Conservation (phyloP, 805 yeast species). For the Millerozyma acaciae region DNA sequence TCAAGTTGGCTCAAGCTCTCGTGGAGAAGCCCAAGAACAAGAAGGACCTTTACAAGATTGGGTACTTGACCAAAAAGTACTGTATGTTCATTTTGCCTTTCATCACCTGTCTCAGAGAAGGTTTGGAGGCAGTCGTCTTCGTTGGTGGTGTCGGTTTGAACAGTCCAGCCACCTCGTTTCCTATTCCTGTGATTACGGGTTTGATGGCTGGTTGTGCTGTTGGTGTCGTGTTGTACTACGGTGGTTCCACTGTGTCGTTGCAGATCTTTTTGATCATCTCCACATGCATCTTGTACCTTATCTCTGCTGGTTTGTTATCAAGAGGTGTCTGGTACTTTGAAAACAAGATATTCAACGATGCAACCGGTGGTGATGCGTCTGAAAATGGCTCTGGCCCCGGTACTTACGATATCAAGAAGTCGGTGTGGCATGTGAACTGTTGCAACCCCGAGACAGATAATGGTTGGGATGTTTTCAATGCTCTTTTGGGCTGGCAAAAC, state of each 20-base stretch:
- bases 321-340: conserved; percentile 88
- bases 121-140: conserved; percentile 91
- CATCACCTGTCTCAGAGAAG: conserved; percentile 87
- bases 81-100: conserved; percentile 87
- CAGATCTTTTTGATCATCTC: conserved; percentile 81
- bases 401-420: conserved; percentile 68
- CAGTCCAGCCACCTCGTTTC: conserved; percentile 55
- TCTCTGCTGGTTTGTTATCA: conserved; percentile 86
- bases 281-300: conserved; percentile 80
- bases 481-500: conserved; percentile 92
- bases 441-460: conserved; percentile 85
- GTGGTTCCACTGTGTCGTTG: conserved; percentile 73
- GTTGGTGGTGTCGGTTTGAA: conserved; percentile 90
- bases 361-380: conserved; percentile 89
- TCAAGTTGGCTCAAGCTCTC: conserved; percentile 80
- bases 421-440: conserved; percentile 96
- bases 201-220: conserved; percentile 66
- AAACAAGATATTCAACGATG: conserved; percentile 52
- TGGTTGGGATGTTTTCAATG: conserved; percentile 95
- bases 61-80: conserved; percentile 51
- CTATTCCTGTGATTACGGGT: conserved; percentile 86
- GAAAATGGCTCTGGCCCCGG: conserved; percentile 91
- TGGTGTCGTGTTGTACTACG: conserved; percentile 68
- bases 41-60: conserved; percentile 39
- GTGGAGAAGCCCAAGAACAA: conserved; percentile 50